Evolutionary conservation across 495 filamentous ascomycete genomes (phyloP), one percentile per base, ranked within the genome.

Genomic region (Podospora sp.): DNA sequence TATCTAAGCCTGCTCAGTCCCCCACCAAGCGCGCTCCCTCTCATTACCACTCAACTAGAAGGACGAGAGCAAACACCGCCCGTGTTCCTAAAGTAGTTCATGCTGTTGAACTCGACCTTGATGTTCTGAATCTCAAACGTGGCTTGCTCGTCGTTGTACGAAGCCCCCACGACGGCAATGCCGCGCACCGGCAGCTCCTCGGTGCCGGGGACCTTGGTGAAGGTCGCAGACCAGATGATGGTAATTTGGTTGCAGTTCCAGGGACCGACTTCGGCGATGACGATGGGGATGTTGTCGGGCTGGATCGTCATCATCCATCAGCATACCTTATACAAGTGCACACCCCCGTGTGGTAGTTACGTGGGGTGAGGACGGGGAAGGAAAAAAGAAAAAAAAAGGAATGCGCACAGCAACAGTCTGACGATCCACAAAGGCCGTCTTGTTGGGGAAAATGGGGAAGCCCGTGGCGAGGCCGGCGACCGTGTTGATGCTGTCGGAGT

Each of bases 401-500:
- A 35, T 25, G 14, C 59, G 6, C 36, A 72, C 72, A 27, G 59
- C 26, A 20, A 24, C 40, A 16, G 65, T 59, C 68, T 71, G 60
- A 24, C 71, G 66, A 12, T 62, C 65, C 12, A 75, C 52, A 57
- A 77, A 73, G 21, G 69, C 72, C 18, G 57, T 11, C 71, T 76
- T 77, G 60, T 14, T 71, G 18, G 74, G 70, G 59, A 77, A 77
- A 14, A 72, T 77, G 40, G 62, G 51, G 24, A 11, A 50, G 21
- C 74, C 75, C 0, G 76, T 65, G 0, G 69, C 69, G 24, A 70
- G 63, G n/a, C 71, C 67, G 6, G 71, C 68, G 6, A 77, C 56
- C 21, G 65, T 72, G 65, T 77, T 77, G 72, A 77, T 77, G 68
- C 69, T 72, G 72, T 75, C 75, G 5, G 70, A 73, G 22, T 52